Base-by-base conservation (phyloP, 2,329 filamentous ascomycete species). In the Clarireedia hainanense region DNA sequence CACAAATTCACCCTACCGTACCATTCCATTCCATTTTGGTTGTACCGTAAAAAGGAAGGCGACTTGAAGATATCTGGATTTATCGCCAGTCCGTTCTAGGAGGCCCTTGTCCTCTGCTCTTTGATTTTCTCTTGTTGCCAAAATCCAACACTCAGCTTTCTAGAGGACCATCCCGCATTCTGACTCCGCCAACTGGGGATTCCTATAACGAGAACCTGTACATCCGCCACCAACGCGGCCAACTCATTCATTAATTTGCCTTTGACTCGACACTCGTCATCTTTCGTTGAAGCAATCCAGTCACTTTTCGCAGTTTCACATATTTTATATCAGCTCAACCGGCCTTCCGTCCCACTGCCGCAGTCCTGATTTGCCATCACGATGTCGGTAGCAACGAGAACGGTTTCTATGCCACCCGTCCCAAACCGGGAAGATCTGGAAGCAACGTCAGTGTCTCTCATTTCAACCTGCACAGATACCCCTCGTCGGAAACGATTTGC, bases 361-460 rank as follows among this genome's bases (percentile, higher is more conserved):
- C 34, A 12, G 9, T 17, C 14, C 42, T 50, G 26, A 36, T 27
- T n/a, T 20, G 17, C 17, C 23, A 10, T 49, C 57, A 61, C 54
- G 34, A 61, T 63, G 58, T 50, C 63, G 40, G 56, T 55, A 17
- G 55, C 55, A 51, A 62, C 58, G 10, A 60, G 56, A 46, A 58
- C 56, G 17, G 48, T 56, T 7, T 37, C 55, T 34, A 82, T 83
- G 79, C 80, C 80, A 58, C 75, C 78, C 62, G 74, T 78, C 50
- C 81, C 81, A 14, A 82, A 82, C 67, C 73, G 78, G 62, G 83
- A 86, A 72, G 82, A 85, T 68, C 72, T 85, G 37, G 75, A 77
- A 48, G 79, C 79, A 70, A 85, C 82, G 80, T 84, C 71, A 73
- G 80, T 77, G 27, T 23, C 48, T 23, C 26, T 47, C 37, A 36